These are phyloP conservation scores for Cicer bijugum DNA, from an alignment of 306 rosid species.

Conservation along the genomic window DNA sequence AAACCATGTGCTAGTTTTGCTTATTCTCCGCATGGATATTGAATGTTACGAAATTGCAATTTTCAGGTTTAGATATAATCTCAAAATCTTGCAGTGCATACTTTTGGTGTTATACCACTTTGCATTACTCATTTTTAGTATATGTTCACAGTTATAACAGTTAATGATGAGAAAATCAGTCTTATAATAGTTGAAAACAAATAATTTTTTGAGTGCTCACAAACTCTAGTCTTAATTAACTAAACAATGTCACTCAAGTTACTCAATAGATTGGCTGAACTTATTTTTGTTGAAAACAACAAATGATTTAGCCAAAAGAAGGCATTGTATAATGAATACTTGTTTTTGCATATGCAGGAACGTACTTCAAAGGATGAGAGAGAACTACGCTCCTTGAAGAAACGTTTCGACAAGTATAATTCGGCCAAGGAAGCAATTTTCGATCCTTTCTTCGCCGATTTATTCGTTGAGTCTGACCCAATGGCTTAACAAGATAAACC, in stretches of 20 bases:
- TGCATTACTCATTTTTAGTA: background rate
- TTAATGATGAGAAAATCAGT: conserved; percentile 3
- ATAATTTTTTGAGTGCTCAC: background rate
- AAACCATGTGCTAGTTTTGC: conserved; percentile 29
- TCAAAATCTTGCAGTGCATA: conserved; percentile 2
- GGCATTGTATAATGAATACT: conserved; percentile 20
- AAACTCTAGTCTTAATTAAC: background rate
- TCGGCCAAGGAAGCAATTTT: conserved; percentile 84
- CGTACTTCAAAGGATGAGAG: conserved; percentile 77
- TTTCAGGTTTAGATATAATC: background rate
- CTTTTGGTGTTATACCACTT: conserved; percentile 19
- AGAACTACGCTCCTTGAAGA: conserved; percentile 87
- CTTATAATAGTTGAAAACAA: background rate
- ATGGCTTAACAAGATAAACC: conserved; percentile 27
- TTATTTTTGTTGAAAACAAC: conserved; percentile 4
- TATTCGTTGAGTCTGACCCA: conserved; percentile 49
- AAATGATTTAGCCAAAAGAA: background rate
- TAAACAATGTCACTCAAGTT: too few relatives aligned
- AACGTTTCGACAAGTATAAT: conserved; percentile 70
- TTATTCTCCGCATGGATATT: background rate
- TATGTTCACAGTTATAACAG: background rate
- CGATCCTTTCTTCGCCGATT: conserved; percentile 71
- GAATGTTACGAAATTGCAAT: conserved; percentile 19
- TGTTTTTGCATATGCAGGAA: conserved; percentile 64
- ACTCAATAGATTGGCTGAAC: background rate